phyloP scores from a whole-genome alignment of 2,329 filamentous ascomycete species.

The Monilinia fructicola region DNA sequence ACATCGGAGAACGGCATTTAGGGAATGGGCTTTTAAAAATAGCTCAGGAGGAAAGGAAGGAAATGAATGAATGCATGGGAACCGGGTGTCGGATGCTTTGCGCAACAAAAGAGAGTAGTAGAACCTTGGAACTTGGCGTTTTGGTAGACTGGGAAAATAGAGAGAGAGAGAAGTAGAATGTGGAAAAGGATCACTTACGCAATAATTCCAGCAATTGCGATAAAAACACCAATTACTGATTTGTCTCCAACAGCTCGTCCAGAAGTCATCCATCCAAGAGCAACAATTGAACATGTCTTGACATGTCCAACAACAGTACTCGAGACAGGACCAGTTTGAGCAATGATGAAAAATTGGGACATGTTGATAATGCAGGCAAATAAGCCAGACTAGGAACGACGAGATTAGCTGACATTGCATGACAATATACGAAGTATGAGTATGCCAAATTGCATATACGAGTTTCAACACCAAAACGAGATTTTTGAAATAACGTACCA shows the following conservation, averaged over 20 bases:
- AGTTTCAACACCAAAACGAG: constrained; percentile 5
- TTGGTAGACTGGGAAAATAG: not conserved
- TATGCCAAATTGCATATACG: constrained; percentile 25
- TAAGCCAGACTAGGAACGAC: constrained; percentile 54
- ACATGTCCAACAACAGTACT: constrained; percentile 66
- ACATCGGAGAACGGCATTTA: not conserved
- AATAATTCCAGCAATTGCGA: constrained; percentile 58
- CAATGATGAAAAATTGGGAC: constrained; percentile 62
- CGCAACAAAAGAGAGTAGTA: not conserved
- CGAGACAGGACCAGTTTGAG: constrained; percentile 60
- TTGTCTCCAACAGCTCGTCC: constrained; percentile 57
- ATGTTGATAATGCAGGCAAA: constrained; percentile 66
- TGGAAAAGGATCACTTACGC: constrained; percentile 46
- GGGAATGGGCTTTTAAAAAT: not conserved
- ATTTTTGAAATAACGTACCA: constrained; percentile 47
- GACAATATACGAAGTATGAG: not conserved
- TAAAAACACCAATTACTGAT: constrained; percentile 54
- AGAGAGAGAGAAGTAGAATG: constrained; percentile 3
- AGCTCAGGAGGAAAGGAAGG: not conserved
- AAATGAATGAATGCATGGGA: not conserved
- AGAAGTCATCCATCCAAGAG: constrained; percentile 58
- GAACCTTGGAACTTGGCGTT: not conserved
- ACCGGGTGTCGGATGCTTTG: not conserved
- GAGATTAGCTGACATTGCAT: constrained; percentile 28
- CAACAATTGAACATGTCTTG: constrained; percentile 66